These are phyloP conservation scores for Pseudognaphalium luteoalbum DNA, from an alignment of 129 eudicot species.

Conservation along the genomic window DNA sequence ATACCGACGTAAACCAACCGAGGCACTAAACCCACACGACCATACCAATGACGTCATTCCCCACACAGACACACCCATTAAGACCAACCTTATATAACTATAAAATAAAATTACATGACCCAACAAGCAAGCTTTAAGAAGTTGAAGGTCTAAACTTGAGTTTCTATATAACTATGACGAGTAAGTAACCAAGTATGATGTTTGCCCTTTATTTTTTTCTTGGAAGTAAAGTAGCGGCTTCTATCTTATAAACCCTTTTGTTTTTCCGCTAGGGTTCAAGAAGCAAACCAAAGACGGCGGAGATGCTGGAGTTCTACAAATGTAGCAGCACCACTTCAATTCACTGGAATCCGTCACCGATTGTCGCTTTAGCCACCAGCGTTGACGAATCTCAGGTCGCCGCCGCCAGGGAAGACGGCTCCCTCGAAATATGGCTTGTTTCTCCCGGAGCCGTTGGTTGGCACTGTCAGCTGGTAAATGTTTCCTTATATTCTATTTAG, in stretches of 20 bases:
- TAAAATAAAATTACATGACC: too few relatives aligned
- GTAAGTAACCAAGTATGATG: background rate
- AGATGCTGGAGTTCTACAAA: constrained; percentile 48
- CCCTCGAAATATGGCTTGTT: constrained; percentile 94
- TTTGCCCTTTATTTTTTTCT: background rate
- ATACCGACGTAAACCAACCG: too few relatives aligned
- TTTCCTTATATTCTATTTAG: too few relatives aligned
- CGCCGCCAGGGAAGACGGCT: constrained; percentile 86
- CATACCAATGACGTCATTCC: too few relatives aligned
- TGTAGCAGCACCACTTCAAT: constrained; percentile 52
- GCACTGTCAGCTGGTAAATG: constrained; percentile 81
- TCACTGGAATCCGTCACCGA: constrained; percentile 79
- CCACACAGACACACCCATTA: too few relatives aligned
- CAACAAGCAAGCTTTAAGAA: too few relatives aligned
- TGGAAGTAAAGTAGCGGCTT: background rate
- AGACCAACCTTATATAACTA: too few relatives aligned
- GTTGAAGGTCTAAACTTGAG: background rate
- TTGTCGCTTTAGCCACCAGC: constrained; percentile 87
- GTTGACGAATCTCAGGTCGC: constrained; percentile 81
- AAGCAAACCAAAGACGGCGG: constrained; percentile 15
- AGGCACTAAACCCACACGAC: too few relatives aligned
- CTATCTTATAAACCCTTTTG: background rate
- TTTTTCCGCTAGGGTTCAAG: constrained; percentile 25
- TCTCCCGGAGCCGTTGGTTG: constrained; percentile 96
- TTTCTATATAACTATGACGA: background rate